Evolutionary conservation across 2,329 filamentous ascomycete species (phyloP).

Genomic region (Sporothrix pseudoabietina): DNA sequence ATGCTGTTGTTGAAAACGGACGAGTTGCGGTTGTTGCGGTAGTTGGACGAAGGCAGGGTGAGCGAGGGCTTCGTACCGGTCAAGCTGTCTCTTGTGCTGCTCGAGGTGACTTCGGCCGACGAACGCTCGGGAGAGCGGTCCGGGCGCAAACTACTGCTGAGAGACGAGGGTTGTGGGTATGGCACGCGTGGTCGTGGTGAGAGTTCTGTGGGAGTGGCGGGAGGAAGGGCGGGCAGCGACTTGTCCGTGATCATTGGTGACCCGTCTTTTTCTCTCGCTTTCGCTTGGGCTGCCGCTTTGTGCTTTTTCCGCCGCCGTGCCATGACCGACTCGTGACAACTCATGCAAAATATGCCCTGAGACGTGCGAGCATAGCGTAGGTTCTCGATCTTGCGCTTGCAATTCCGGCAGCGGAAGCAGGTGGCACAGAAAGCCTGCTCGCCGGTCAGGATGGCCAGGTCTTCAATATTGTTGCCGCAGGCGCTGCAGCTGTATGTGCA

Average conservation of each 20-base stretch:
- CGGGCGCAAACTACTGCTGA: conserved; percentile 53
- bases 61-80: conserved; percentile 42
- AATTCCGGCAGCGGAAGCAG: conserved; percentile 96
- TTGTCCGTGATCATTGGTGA: conserved; percentile 80
- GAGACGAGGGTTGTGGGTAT: conserved; percentile 56
- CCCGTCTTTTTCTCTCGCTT: conserved; percentile 63
- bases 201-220: conserved; percentile 68
- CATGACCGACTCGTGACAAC: conserved; percentile 96
- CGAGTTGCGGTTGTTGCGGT: conserved; percentile 77
- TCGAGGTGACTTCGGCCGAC: conserved; percentile 44
- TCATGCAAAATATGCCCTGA: conserved; percentile 99
- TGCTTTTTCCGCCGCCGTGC: conserved; percentile 85
- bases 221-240: conserved; percentile 86
- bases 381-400: conserved; percentile 98
- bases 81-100: conserved; percentile 40
- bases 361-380: conserved; percentile 95
- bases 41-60: conserved; percentile 72
- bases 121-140: conserved; percentile 58
- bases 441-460: conserved; percentile 93
- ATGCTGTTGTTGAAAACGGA: conserved; percentile 53
- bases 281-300: conserved; percentile 65
- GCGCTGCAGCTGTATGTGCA: conserved; percentile 99
- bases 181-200: conserved; percentile 62
- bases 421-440: conserved; percentile 97
- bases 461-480: conserved; percentile 96